Evolutionary conservation across 1,284 basidiomycete genomes (phyloP).

Genomic region (Trametes versicolor): DNA sequence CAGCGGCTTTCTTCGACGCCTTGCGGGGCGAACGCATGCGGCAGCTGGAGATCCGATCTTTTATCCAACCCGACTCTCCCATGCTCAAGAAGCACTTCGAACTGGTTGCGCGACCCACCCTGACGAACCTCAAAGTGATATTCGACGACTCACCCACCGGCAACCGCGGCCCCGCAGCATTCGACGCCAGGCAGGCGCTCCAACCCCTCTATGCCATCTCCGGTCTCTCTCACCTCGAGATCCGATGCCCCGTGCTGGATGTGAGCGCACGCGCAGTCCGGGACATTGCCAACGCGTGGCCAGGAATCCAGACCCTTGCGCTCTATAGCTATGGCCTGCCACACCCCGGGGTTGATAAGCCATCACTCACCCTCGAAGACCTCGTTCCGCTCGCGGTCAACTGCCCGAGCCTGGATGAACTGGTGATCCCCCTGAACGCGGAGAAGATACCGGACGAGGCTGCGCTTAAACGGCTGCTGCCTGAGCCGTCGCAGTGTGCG

Average conservation of each 20-base stretch:
- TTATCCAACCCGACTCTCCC: neutral
- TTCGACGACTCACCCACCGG: neutral
- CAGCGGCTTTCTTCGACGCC: no score
- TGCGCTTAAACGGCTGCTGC: neutral
- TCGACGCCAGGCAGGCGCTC: neutral
- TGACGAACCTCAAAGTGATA: neutral
- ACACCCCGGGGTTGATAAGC: no score
- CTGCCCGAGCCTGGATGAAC: neutral
- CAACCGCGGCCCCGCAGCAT: no score
- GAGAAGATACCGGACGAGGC: neutral
- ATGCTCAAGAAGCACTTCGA: neutral
- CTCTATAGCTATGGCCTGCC: neutral
- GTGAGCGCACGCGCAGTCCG: neutral
- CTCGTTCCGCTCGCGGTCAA: constrained; percentile 8
- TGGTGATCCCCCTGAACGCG: neutral
- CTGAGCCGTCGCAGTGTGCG: neutral
- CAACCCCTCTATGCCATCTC: neutral
- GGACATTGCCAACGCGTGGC: constrained; percentile 5
- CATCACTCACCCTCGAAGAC: neutral
- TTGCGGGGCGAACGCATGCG: neutral
- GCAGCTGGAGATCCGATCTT: neutral
- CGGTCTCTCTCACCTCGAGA: neutral
- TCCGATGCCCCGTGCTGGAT: neutral
- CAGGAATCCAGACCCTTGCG: neutral
- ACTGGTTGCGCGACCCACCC: neutral